A percentile compares a stretch with the other conserved stretches of the same genome.
Evolutionary conservation across 768 basidiomycete genomes (phyloP).

Genomic region (Polyporus arcularius): DNA sequence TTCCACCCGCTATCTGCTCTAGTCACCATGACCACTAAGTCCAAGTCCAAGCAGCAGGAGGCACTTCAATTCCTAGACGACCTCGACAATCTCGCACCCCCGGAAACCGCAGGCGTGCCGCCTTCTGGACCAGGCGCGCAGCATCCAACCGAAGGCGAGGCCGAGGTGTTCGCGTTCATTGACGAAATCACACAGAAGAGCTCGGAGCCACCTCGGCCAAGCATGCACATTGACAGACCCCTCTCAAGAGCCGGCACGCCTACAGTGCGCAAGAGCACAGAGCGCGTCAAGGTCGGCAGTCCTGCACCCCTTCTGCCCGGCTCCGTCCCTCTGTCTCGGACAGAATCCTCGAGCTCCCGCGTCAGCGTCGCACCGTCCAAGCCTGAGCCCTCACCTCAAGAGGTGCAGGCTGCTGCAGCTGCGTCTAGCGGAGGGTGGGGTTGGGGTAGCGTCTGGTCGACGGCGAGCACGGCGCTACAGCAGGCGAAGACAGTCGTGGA

Average conservation of each 20-base stretch:
- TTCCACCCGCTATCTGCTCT: not conserved
- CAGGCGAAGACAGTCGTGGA: slow-evolving; percentile 89
- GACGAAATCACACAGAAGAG: slow-evolving; percentile 95
- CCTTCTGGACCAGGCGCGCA: slow-evolving; percentile 26
- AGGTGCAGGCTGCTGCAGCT: slow-evolving; percentile 6
- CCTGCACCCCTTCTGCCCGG: slow-evolving; percentile 37
- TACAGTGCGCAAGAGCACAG: slow-evolving; percentile 70
- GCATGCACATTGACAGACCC: slow-evolving; percentile 57
- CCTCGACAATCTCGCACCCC: slow-evolving; percentile 71
- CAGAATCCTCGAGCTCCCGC: slow-evolving; percentile 26
- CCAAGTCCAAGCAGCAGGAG: slow-evolving; percentile 83
- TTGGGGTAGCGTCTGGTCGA: slow-evolving; percentile 89
- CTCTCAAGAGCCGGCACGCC: slow-evolving; percentile 71
- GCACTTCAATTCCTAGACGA: slow-evolving; percentile 93
- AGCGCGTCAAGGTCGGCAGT: slow-evolving; percentile 68
- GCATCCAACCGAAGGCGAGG: slow-evolving; percentile 53
- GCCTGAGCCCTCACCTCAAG: slow-evolving; percentile 17
- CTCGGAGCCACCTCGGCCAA: slow-evolving; percentile 68
- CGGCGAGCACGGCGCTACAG: slow-evolving; percentile 82
- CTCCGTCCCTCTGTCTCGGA: slow-evolving; percentile 34
- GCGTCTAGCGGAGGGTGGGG: slow-evolving; percentile 56
- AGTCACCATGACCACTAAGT: slow-evolving; percentile 40
- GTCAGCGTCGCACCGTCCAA: slow-evolving; percentile 15
- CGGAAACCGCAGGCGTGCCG: slow-evolving; percentile 24
- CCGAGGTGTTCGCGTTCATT: slow-evolving; percentile 88